Conservation (phyloP, 1,139 yeast species). For the Hyphopichia fennica region DNA sequence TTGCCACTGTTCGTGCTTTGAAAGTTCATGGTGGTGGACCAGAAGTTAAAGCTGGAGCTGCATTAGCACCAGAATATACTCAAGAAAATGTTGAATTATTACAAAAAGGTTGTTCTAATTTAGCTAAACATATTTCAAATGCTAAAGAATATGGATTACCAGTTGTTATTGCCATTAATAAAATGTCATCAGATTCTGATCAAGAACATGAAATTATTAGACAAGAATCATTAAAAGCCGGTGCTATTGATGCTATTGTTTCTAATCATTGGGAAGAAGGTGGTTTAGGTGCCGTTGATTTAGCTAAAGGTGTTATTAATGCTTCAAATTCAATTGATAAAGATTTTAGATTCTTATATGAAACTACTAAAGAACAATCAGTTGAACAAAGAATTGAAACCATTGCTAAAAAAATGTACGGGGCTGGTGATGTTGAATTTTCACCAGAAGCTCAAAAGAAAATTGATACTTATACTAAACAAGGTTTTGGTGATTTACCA, state of each 20-base stretch:
- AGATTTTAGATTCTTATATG: slow-evolving; percentile 69
- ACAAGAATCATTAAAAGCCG: slow-evolving; percentile 86
- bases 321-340: slow-evolving; percentile 58
- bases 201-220: slow-evolving; percentile 83
- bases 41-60: slow-evolving; percentile 93
- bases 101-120: slow-evolving; percentile 81
- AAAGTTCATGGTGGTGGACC: slow-evolving; percentile 99
- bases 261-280: slow-evolving; percentile 99
- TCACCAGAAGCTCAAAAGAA: slow-evolving; percentile 82
- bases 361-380: slow-evolving; percentile 46
- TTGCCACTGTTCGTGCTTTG: slow-evolving; percentile 95
- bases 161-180: slow-evolving; percentile 94
- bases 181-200: slow-evolving; percentile 81
- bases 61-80: slow-evolving; percentile 83
- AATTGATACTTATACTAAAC: slow-evolving; percentile 79
- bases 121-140: slow-evolving; percentile 87
- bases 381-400: slow-evolving; percentile 82
- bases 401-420: slow-evolving; percentile 91
- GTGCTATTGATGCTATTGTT: slow-evolving; percentile 91
- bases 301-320: slow-evolving; percentile 81
- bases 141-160: slow-evolving; percentile 88
- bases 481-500: slow-evolving; percentile 91
- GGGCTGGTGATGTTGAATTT: slow-evolving; percentile 87
- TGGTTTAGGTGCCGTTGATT: slow-evolving; percentile 87
- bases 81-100: slow-evolving; percentile 85